Percentiles rank a stretch among this genome's conserved stretches.
Evolutionary conservation across 2,329 filamentous ascomycete species (phyloP).

Genomic region (Penicillium vulpinum): DNA sequence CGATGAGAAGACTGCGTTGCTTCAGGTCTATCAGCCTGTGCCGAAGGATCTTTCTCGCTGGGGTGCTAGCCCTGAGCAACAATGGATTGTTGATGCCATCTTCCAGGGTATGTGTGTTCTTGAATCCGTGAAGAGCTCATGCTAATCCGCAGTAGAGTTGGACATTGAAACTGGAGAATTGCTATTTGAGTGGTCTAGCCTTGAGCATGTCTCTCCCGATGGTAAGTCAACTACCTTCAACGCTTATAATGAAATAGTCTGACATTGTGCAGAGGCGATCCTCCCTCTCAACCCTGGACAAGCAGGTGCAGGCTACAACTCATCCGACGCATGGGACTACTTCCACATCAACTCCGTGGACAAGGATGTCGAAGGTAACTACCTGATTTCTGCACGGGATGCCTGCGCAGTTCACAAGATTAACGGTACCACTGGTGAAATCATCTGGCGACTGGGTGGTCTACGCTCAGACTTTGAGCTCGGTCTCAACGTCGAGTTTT

Average conservation of each 20-base stretch:
- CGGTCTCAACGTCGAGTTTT: constrained; percentile 48
- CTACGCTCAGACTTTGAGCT: constrained; percentile 47
- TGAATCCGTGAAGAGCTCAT: not conserved
- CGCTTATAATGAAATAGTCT: constrained; percentile 1
- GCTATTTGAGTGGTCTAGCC: constrained; percentile 60
- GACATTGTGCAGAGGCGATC: constrained; percentile 42
- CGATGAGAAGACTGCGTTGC: constrained; percentile 54
- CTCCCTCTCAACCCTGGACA: constrained; percentile 51
- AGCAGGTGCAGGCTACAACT: constrained; percentile 40
- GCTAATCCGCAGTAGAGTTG: constrained; percentile 25
- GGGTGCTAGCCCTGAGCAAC: constrained; percentile 51
- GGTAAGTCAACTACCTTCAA: constrained; percentile 33
- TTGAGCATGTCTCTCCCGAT: constrained; percentile 57
- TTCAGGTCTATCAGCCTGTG: constrained; percentile 56
- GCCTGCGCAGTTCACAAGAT: constrained; percentile 51
- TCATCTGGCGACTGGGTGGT: constrained; percentile 52
- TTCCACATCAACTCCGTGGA: constrained; percentile 53
- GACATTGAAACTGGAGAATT: constrained; percentile 57
- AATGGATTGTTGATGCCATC: constrained; percentile 58
- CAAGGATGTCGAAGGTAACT: constrained; percentile 45
- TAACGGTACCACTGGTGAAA: constrained; percentile 47
- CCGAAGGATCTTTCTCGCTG: constrained; percentile 48
- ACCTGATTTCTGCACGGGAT: constrained; percentile 51
- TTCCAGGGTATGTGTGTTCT: constrained; percentile 51
- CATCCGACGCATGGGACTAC: constrained; percentile 50